These are phyloP conservation scores for Waltiozyma sp. DNA, from an alignment of 1,139 yeast species.

Conservation along the genomic window DNA sequence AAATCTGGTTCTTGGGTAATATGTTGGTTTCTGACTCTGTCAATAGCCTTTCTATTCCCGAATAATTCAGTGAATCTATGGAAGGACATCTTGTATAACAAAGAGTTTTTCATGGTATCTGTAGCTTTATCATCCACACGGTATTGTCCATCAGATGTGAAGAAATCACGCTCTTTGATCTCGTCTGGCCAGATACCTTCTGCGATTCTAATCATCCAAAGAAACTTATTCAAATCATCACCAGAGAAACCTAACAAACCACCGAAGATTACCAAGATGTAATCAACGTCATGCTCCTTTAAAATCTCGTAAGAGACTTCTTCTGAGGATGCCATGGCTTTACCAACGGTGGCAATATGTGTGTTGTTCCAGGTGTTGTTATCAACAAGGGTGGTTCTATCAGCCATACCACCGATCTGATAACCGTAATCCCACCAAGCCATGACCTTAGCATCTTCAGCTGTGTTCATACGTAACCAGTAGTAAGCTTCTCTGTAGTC, in stretches of 20 bases:
- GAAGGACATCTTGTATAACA: conserved; percentile 93
- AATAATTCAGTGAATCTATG: conserved; percentile 73
- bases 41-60: conserved; percentile 54
- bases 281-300: conserved; percentile 89
- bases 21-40: conserved; percentile 81
- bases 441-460: conserved; percentile 91
- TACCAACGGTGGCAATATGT: conserved; percentile 99
- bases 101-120: conserved; percentile 71
- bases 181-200: conserved; percentile 99
- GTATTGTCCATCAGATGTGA: conserved; percentile 80
- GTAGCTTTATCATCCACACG: conserved; percentile 77
- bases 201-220: conserved; percentile 99
- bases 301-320: conserved; percentile 82
- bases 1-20: conserved; percentile 55
- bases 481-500: conserved; percentile 98
- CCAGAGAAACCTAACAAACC: conserved; percentile 92
- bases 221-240: conserved; percentile 91
- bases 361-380: conserved; percentile 99
- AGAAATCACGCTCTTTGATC: conserved; percentile 72
- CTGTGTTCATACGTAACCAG: conserved; percentile 97
- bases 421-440: conserved; percentile 99
- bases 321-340: conserved; percentile 89
- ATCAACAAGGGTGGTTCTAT: conserved; percentile 94
- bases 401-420: conserved; percentile 99
- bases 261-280: conserved; percentile 87